Evolutionary conservation across 176 grass and related monocot genomes (phyloP).

Genomic region (Hyparrhenia diplandra): DNA sequence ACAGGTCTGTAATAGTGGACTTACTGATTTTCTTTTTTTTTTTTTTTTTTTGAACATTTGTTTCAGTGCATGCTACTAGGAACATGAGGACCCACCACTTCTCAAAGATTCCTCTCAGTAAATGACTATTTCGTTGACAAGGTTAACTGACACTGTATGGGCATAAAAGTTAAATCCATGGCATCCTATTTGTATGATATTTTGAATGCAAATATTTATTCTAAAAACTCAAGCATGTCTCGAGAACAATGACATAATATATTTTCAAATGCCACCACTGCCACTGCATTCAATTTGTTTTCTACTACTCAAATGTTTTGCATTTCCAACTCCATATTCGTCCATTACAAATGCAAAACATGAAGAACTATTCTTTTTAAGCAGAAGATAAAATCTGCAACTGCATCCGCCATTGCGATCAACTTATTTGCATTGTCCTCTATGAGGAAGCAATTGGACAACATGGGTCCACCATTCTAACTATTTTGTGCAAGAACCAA

Average conservation of each 20-base stretch:
- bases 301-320: neutral
- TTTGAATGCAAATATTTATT: neutral
- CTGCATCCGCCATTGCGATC: neutral
- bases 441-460: neutral
- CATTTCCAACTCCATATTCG: neutral
- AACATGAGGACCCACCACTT: slow-evolving; percentile 36
- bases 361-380: too few relatives aligned
- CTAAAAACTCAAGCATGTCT: neutral
- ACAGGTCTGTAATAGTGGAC: slow-evolving; percentile 3
- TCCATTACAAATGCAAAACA: neutral
- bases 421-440: neutral
- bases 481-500: neutral
- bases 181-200: neutral
- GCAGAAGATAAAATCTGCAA: neutral
- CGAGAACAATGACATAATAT: neutral
- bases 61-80: neutral
- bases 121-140: neutral
- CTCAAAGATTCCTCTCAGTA: slow-evolving; percentile 48
- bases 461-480: neutral
- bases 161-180: neutral
- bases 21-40: too few relatives aligned
- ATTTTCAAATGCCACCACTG: neutral
- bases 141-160: neutral
- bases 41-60: slow-evolving; percentile 9
- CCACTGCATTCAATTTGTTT: neutral